Evolutionary conservation across 495 filamentous ascomycete genomes (phyloP), one percentile per base, ranked within the genome.

Genomic region (Lichina pygmaea): DNA sequence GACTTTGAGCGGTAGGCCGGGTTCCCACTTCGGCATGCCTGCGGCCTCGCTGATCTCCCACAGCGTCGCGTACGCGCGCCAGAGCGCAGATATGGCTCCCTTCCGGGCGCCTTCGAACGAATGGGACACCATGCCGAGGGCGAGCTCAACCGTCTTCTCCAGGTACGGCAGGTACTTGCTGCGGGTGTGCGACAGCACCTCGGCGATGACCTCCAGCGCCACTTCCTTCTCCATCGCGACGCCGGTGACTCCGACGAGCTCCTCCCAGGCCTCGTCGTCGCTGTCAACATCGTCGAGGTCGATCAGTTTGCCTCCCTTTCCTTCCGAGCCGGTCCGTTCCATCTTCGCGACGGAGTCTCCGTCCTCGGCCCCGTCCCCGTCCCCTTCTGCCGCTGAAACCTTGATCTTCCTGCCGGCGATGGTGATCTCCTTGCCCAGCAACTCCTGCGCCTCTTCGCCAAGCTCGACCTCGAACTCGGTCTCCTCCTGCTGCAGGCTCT

Each of bases 221-320:
- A 95, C 92, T 62, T 97, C 89, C 60, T 97, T 94, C 66, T 97
- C 89, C 48, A 93, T 66, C 17, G 86, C 84, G 44, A 94, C 71
- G 38, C 81, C 80, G 30, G 81, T 86, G 33, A 89, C 77, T 48
- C 76, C 76, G 49, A 67, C 71, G 38, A 82, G 66, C 48, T 91
- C 84, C 57, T 86, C 80, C 77, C 78, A 85, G 39, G 77, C 80
- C 44, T 83, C 80, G 17, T 85, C 80, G 39, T 78, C 75, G 30
- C 78, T 78, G 40, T 80, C 74, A 24, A 76, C 64, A 40, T 78
- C 75, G 48, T 66, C 67, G 55, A 62, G 64, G 8, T 60, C 60
- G 33, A 65, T 64, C 40, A 74, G 63, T 41, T 80, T 75, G 40
- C 79, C 72, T 33, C 71, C 70, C 10, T 65, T 68, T 12, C n/a